Percentiles rank a stretch among this genome's conserved stretches.
Evolutionary conservation across 495 filamentous ascomycete genomes (phyloP).

Genomic region (Aspergillus heteromorphus): DNA sequence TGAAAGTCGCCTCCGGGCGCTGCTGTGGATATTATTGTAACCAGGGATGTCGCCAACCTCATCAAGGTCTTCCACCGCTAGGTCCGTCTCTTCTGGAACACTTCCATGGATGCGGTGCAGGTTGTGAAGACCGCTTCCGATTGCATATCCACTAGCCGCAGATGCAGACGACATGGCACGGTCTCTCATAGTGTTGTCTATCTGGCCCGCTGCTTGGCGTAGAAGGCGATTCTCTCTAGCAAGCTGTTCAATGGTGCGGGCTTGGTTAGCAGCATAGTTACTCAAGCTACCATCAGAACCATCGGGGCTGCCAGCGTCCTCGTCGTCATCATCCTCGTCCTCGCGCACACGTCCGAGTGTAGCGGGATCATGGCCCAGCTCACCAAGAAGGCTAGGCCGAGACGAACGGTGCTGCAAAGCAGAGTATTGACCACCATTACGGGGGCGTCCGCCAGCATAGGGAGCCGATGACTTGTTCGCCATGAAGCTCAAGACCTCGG

Average conservation of each 20-base stretch:
- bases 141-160: constrained; percentile 32
- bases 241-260: constrained; percentile 68
- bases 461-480: constrained; percentile 41
- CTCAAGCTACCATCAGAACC: constrained; percentile 55
- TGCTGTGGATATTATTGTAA: constrained; percentile 36
- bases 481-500: constrained; percentile 48
- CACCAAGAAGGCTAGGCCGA: constrained; percentile 78
- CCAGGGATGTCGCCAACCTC: constrained; percentile 55
- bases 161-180: constrained; percentile 52
- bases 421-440: constrained; percentile 54
- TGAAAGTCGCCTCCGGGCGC: constrained; percentile 51
- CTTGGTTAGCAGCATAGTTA: constrained; percentile 51
- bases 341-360: constrained; percentile 75
- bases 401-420: constrained; percentile 77
- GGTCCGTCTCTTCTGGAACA: constrained; percentile 66
- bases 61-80: constrained; percentile 64
- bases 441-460: constrained; percentile 35
- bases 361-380: constrained; percentile 64
- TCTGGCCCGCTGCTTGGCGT: constrained; percentile 55
- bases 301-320: constrained; percentile 60
- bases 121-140: constrained; percentile 48
- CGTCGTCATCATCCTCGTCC: constrained; percentile 81
- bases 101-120: constrained; percentile 57
- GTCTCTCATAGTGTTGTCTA: constrained; percentile 59
- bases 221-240: constrained; percentile 67